Percentiles rank a stretch among this genome's conserved stretches.
These are phyloP conservation scores for Fraxinus pennsylvanica DNA, from an alignment of 257 asterid species.

Conservation along the genomic window DNA sequence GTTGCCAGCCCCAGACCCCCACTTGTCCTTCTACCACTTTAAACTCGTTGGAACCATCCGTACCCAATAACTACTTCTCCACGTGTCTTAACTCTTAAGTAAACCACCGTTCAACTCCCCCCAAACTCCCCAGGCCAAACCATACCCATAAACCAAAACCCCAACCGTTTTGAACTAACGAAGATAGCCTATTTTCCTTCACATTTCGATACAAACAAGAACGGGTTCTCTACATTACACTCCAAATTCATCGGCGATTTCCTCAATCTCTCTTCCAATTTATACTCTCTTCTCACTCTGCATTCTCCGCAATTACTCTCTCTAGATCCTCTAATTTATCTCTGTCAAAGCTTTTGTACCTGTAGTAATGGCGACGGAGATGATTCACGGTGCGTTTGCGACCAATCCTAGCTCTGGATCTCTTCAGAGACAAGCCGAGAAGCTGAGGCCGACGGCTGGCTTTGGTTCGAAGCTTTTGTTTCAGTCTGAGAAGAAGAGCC, in stretches of 20 bases:
- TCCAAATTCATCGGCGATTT: constrained; percentile 56
- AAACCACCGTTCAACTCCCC: constrained; percentile 11
- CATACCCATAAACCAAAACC: not conserved
- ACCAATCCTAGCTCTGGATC: constrained; percentile 39
- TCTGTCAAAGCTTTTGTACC: not conserved
- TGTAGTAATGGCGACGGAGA: constrained; percentile 31
- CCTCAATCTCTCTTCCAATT: constrained; percentile 30
- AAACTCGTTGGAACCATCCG: too few relatives aligned
- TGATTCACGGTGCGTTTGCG: constrained; percentile 38
- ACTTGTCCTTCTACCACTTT: too few relatives aligned
- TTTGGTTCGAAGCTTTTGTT: constrained; percentile 50
- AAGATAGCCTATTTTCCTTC: constrained; percentile 14
- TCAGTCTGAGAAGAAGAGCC: constrained; percentile 35
- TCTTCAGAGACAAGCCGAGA: constrained; percentile 47
- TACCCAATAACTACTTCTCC: too few relatives aligned
- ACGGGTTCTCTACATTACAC: constrained; percentile 20
- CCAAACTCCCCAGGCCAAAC: not conserved
- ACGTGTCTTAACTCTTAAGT: not conserved
- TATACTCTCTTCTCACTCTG: constrained; percentile 12
- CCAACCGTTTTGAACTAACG: constrained; percentile 20
- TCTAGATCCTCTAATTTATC: not conserved
- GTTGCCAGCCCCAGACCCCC: too few relatives aligned
- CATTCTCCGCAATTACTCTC: not conserved
- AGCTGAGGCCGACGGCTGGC: constrained; percentile 52
- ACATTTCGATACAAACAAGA: constrained; percentile 61